Evolutionary conservation across 2,329 filamentous ascomycete genomes (phyloP).

Genomic region (Penicillium sp.): DNA sequence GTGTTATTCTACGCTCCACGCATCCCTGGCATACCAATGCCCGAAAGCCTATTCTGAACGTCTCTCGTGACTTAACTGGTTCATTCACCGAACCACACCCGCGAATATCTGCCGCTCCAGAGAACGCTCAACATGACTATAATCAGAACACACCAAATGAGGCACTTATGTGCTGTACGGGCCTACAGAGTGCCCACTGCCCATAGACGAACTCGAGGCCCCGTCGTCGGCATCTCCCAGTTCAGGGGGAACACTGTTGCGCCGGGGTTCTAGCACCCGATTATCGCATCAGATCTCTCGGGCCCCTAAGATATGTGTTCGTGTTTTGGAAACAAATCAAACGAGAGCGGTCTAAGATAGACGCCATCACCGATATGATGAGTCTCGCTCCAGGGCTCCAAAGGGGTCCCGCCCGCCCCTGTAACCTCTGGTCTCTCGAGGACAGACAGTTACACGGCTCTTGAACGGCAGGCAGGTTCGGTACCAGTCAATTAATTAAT

Average conservation of each 20-base stretch:
- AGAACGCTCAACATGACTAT: background rate
- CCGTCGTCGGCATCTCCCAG: constrained; percentile 1
- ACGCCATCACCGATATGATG: constrained; percentile 5
- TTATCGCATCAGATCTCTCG: too few species aligned
- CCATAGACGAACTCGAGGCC: background rate
- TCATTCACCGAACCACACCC: background rate
- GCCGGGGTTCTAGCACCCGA: constrained; percentile 2
- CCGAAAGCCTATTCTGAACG: background rate
- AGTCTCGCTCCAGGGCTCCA: constrained; percentile 1
- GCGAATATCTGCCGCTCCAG: background rate
- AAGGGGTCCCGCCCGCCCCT: too few species aligned
- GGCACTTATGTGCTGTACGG: background rate
- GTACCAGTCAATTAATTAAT: too few species aligned
- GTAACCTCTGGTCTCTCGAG: too few species aligned
- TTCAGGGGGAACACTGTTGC: constrained; percentile 6
- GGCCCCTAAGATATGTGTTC: background rate
- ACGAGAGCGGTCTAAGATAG: background rate
- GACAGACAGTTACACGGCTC: background rate
- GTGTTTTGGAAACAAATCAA: background rate
- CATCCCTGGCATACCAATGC: background rate
- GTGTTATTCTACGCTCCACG: background rate
- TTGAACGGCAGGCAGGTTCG: too few species aligned
- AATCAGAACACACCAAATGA: background rate
- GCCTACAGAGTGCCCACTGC: background rate
- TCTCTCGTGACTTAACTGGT: background rate